A percentile compares a stretch with the other conserved stretches of the same genome.
Evolutionary conservation across 441 rosid genomes (phyloP).

Genomic region (Populus trichocarpa): DNA sequence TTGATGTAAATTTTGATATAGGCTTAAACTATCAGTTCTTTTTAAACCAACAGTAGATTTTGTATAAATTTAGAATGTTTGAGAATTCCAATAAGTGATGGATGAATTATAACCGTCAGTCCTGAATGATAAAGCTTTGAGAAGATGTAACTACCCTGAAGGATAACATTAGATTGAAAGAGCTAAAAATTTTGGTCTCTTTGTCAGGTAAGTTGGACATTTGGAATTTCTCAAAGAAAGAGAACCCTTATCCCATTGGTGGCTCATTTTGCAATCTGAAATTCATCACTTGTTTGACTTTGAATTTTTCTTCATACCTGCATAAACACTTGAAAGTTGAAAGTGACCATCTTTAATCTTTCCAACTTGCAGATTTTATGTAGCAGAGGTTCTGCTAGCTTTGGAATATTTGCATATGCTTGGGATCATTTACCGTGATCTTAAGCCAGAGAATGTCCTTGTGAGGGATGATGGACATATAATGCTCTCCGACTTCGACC

Average conservation of each 20-base stretch:
- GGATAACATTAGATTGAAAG: background rate
- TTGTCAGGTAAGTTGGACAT: background rate
- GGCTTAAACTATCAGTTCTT: background rate
- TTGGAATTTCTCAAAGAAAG: background rate
- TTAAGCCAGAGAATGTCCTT: constrained; percentile 89
- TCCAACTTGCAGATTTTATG: constrained; percentile 60
- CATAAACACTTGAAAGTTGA: constrained; percentile 3
- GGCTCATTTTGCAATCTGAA: background rate
- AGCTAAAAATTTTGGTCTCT: background rate
- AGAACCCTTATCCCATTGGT: background rate
- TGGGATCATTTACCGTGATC: constrained; percentile 84
- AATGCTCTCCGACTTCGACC: constrained; percentile 94
- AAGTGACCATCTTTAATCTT: constrained; percentile 6
- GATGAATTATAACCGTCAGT: background rate
- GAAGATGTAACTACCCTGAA: background rate
- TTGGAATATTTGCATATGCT: constrained; percentile 92
- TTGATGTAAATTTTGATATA: background rate
- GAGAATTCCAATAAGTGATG: background rate
- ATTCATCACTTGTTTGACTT: background rate
- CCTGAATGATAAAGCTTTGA: background rate
- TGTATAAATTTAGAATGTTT: background rate
- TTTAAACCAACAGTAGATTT: background rate
- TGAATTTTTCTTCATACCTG: background rate
- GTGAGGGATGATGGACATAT: constrained; percentile 94
- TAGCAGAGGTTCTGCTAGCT: constrained; percentile 81